Percentiles rank a stretch among this genome's conserved stretches.
Evolutionary conservation across 2,329 filamentous ascomycete species (phyloP).

Genomic region (Leptodontidium sp.): DNA sequence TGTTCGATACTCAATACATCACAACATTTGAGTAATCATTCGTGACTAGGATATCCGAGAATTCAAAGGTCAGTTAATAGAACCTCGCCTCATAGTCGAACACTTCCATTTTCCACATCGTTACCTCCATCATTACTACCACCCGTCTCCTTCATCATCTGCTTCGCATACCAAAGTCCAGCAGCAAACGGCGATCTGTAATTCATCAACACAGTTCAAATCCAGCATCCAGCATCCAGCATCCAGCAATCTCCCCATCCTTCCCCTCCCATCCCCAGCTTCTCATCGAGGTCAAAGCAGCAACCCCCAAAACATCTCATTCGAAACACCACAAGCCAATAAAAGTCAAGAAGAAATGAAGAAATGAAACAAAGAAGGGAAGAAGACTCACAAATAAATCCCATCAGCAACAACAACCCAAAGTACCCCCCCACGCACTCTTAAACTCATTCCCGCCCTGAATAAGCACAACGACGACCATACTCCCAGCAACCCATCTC

Average conservation of each 20-base stretch:
- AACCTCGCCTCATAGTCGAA: not conserved
- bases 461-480: constrained; percentile 3
- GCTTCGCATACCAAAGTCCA: constrained; percentile 12
- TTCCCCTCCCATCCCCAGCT: not conserved
- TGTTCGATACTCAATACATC: not conserved
- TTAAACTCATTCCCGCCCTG: not conserved
- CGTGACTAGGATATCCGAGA: not conserved
- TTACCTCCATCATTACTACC: not conserved
- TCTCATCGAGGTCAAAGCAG: no score
- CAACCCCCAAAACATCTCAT: no score
- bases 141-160: constrained; percentile 1
- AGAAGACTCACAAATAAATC: constrained; percentile 14
- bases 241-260: not conserved
- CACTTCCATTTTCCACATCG: not conserved
- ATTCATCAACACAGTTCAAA: not conserved
- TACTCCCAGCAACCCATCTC: constrained; percentile 3
- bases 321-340: no score
- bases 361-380: not conserved
- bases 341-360: not conserved
- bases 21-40: not conserved
- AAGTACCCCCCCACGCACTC: constrained; percentile 3
- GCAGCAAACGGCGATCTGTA: not conserved
- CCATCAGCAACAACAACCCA: constrained; percentile 3
- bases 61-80: not conserved
- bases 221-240: not conserved